A percentile compares a stretch with the other conserved stretches of the same genome.
Conservation (phyloP, 73 alveolate genomes). For the Paramecium sonneborni region DNA sequence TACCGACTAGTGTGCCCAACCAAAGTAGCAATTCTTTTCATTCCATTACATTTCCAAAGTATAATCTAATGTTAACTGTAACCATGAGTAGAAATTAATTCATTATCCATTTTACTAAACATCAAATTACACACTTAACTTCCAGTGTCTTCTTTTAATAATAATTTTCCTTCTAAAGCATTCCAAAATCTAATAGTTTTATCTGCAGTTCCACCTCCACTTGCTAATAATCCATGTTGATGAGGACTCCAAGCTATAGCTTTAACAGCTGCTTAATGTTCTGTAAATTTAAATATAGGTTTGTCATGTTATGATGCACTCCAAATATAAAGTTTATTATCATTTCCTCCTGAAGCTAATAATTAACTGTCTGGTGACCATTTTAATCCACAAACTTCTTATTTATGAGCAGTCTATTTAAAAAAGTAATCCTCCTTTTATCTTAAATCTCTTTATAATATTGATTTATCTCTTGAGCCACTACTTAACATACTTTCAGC, state of each 20-base stretch:
- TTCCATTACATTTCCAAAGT: slow-evolving; percentile 94
- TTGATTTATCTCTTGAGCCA: slow-evolving; percentile 95
- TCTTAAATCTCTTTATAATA: slow-evolving; percentile 92
- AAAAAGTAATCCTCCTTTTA: slow-evolving; percentile 57
- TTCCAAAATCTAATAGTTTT: slow-evolving; percentile 98
- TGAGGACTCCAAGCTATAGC: slow-evolving; percentile 99
- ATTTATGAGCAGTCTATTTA: slow-evolving; percentile 83
- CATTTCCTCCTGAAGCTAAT: slow-evolving; percentile 99
- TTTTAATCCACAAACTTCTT: slow-evolving; percentile 99
- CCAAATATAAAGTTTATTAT: slow-evolving; percentile 97
- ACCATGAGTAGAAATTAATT: slow-evolving; percentile 98
- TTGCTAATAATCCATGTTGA: slow-evolving; percentile 95
- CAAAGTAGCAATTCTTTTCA: slow-evolving; percentile 92
- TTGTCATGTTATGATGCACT: slow-evolving; percentile 69
- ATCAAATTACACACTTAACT: slow-evolving; percentile 97
- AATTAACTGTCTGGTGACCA: slow-evolving; percentile 98
- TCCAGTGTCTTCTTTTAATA: slow-evolving; percentile 94
- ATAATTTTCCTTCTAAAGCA: slow-evolving; percentile 81
- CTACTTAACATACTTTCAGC: slow-evolving; percentile 76
- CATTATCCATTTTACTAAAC: slow-evolving; percentile 96
- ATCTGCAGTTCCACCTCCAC: slow-evolving; percentile 99
- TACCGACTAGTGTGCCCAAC: slow-evolving; percentile 78
- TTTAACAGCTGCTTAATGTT: slow-evolving; percentile 99
- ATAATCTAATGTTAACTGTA: slow-evolving; percentile 94
- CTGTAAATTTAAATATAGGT: slow-evolving; percentile 85